Base-by-base conservation (phyloP, 2,329 filamentous ascomycete species). In the Sporothrix sp. region DNA sequence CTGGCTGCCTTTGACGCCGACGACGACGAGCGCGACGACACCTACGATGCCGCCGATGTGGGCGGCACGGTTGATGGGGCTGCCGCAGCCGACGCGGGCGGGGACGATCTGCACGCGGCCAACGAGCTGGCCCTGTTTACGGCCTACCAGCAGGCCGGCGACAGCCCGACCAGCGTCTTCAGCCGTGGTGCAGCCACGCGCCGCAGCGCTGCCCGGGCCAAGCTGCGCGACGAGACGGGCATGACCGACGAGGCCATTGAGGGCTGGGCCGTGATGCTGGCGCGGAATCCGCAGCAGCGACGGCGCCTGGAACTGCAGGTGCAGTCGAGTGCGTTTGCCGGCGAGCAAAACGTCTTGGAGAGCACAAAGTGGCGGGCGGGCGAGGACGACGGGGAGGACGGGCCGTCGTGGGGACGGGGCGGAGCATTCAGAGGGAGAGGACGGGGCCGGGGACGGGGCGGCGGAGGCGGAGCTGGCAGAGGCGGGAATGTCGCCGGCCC, bases 21-120 rank as follows among this genome's bases (percentile, higher is more conserved):
- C 59, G 93, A 97, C 58, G 93, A 98, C 64, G 93, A 98, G 68
- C 80, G 89, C 32, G 93, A 98, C 65, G 93, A 98, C 64, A 97
- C 91, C 0, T 98, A 98, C 63, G 93, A 98, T 60, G 81, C 84
- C 2, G 87, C 82, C 45, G 93, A 97, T 61, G 88, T 97, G 2
- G 93, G 93, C 32, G 90, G 91, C 20, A 87, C 86, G 0, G 82
- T 96, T 3, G 89, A 95, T 58, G 73, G 75, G 16, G 72, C 77
- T 6, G 73, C 79, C n/a, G 72, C 76, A 32, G 77, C 79, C 47
- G 39, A 10, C n/a, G 73, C 79, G n/a, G 73, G 75, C 35, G 77
- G 79, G 45, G 61, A 63, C 35, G 64, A 64, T 36, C 59, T 61
- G 6, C 68, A 65, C 33, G 74, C 79, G 28, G 70, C 68, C 48